Evolutionary conservation across 1,284 basidiomycete genomes (phyloP).

Genomic region (Boletus smithii): DNA sequence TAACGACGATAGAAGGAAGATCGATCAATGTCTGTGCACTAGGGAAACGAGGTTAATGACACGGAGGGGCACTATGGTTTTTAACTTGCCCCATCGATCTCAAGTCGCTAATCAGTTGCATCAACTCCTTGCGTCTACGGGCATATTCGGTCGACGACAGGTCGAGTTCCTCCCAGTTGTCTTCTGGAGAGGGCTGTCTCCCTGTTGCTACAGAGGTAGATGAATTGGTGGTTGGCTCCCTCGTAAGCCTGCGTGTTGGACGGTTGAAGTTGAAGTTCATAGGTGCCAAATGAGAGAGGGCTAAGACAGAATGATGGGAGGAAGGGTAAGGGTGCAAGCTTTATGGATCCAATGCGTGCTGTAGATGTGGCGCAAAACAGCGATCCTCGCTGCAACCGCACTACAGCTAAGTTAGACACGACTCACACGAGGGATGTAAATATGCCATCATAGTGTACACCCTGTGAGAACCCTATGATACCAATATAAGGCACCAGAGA

Average conservation of each 20-base stretch:
- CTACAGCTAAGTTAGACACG: neutral
- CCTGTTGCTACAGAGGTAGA: neutral
- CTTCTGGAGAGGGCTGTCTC: slow-evolving; percentile 10
- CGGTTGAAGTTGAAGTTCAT: slow-evolving; percentile 7
- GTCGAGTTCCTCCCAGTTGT: slow-evolving; percentile 12
- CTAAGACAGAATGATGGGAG: neutral
- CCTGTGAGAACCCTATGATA: neutral
- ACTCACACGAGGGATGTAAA: neutral
- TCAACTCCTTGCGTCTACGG: slow-evolving; percentile 41
- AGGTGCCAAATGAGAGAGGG: neutral
- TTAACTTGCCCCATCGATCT: slow-evolving; percentile 42
- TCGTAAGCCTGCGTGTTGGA: neutral
- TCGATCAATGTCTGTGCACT: slow-evolving; percentile 44
- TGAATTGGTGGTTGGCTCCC: neutral
- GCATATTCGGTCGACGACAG: slow-evolving; percentile 44
- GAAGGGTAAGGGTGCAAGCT: neutral
- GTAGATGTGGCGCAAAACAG: neutral
- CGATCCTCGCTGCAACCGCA: neutral
- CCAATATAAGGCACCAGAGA: neutral
- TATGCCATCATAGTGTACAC: neutral
- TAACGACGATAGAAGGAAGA: slow-evolving; percentile 52
- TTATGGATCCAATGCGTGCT: slow-evolving; percentile 15
- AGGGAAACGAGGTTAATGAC: slow-evolving; percentile 1
- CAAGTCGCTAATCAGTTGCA: slow-evolving; percentile 45
- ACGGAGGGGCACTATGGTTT: neutral